These are phyloP conservation scores for Schrenkiella parvula DNA, from an alignment of 345 rosid genomes.

Conservation along the genomic window DNA sequence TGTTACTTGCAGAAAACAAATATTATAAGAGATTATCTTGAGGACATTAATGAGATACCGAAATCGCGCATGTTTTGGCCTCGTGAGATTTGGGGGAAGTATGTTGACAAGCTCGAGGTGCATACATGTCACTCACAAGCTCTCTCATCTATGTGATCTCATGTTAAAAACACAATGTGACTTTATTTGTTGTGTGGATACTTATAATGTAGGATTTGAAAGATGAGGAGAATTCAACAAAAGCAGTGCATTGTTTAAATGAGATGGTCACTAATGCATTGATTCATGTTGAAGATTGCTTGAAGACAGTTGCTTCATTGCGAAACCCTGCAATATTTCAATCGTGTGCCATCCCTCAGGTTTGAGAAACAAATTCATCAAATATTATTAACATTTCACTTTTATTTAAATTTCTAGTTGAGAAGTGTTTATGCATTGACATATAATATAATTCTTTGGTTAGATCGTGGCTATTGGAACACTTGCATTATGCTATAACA, in stretches of 20 bases:
- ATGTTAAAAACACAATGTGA: not conserved
- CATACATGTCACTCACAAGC: conserved; percentile 21
- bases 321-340: conserved; percentile 60
- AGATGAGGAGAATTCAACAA: conserved; percentile 61
- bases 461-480: conserved; percentile 93
- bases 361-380: not conserved
- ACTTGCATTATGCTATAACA: conserved; percentile 75
- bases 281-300: conserved; percentile 66
- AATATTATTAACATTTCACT: not conserved
- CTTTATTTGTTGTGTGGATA: not conserved
- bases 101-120: conserved; percentile 87
- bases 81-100: conserved; percentile 81
- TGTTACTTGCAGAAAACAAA: conserved; percentile 60
- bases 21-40: conserved; percentile 84
- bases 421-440: not conserved
- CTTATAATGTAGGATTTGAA: conserved; percentile 58
- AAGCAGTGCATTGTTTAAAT: conserved; percentile 87
- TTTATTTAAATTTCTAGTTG: not conserved
- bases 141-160: not conserved
- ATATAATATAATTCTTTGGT: conserved; percentile 1
- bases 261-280: conserved; percentile 88
- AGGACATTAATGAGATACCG: conserved; percentile 91
- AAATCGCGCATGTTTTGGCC: conserved; percentile 98
- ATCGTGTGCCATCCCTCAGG: conserved; percentile 89
- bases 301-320: conserved; percentile 53